Conservation (phyloP, 345 rosid genomes). For the Odontarrhena argentea region DNA sequence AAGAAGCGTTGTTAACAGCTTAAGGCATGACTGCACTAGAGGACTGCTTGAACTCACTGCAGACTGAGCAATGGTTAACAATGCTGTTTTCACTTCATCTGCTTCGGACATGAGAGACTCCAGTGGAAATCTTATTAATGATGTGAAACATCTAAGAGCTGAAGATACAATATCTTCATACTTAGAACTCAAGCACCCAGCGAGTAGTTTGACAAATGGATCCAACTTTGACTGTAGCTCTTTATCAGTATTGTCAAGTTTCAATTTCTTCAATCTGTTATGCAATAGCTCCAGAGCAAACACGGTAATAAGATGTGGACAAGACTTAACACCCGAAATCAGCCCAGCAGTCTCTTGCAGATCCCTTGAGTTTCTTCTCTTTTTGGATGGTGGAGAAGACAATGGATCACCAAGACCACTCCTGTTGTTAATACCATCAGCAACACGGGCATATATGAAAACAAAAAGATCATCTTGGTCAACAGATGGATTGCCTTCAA, state of each 20-base stretch:
- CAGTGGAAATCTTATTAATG: slow-evolving; percentile 70
- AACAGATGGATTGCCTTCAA: slow-evolving; percentile 77
- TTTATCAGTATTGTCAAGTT: slow-evolving; percentile 48
- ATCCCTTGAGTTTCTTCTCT: slow-evolving; percentile 38
- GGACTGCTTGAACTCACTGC: slow-evolving; percentile 57
- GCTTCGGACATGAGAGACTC: slow-evolving; percentile 74
- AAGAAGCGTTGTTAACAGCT: slow-evolving; percentile 76
- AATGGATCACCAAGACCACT: slow-evolving; percentile 43
- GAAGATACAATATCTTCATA: slow-evolving; percentile 78
- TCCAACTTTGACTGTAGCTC: slow-evolving; percentile 69
- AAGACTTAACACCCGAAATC: slow-evolving; percentile 47
- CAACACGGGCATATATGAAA: slow-evolving; percentile 64
- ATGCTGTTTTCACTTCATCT: slow-evolving; percentile 69
- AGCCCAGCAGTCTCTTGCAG: slow-evolving; percentile 38
- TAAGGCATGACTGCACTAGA: slow-evolving; percentile 76
- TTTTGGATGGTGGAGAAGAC: slow-evolving; percentile 34
- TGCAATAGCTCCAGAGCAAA: slow-evolving; percentile 75
- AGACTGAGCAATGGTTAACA: slow-evolving; percentile 71
- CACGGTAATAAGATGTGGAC: slow-evolving; percentile 69
- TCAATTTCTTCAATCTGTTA: slow-evolving; percentile 58
- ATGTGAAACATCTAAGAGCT: slow-evolving; percentile 75
- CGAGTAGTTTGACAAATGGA: slow-evolving; percentile 72
- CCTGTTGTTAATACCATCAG: slow-evolving; percentile 60
- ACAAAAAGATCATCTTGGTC: slow-evolving; percentile 70
- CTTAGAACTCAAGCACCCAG: slow-evolving; percentile 78